Base-by-base conservation (phyloP, 2,329 filamentous ascomycete genomes). In the Cladophialophora psammophila region DNA sequence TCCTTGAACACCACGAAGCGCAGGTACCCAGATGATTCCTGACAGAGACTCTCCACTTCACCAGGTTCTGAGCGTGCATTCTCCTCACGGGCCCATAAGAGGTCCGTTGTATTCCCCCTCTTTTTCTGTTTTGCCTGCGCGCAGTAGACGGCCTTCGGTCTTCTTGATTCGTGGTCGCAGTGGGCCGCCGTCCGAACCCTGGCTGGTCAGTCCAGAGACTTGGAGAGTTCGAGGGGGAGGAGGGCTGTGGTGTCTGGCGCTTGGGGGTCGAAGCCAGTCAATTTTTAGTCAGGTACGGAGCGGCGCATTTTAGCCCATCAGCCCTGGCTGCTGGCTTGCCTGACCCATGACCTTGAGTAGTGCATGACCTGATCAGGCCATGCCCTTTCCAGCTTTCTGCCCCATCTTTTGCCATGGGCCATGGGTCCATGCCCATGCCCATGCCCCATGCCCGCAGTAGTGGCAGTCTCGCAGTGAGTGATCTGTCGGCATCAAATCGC, bases 221-320 rank as follows among this genome's bases (percentile, higher is more conserved):
- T 54, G 62, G 62, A 64, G 57, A 58, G 54, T 52, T 50, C 31
- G 5, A 20, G 10, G 40, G 32, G 48, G 45, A 50, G 40, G 40
- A 40, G 64, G 45, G 55, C 57, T 50, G 42, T 18, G 42, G 59
- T 31, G 50, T 50, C 40, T 32, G 32, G 54, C 45, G 32, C 50
- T 52, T 60, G 63, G 36, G 38, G 35, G 32, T 50, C 58, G 55
- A 50, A 63, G 63, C 60, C 63, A 65, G 61, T 59, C 52, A 64
- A 18, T 36, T 66, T 70, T 68, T 70, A 70, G 68, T 70, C 68
- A 70, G 68, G 68, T 67, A 70, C 68, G 65, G 52, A 60, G 56
- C 63, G 64, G 54, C 64, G 45, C 40, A 42, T 32, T 45, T 56
- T 42, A 48, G 60, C 61, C 42, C 55, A 40, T 54, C 48, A 55